Evolutionary conservation across 306 rosid genomes (phyloP).

Genomic region (Bauhinia variegata): DNA sequence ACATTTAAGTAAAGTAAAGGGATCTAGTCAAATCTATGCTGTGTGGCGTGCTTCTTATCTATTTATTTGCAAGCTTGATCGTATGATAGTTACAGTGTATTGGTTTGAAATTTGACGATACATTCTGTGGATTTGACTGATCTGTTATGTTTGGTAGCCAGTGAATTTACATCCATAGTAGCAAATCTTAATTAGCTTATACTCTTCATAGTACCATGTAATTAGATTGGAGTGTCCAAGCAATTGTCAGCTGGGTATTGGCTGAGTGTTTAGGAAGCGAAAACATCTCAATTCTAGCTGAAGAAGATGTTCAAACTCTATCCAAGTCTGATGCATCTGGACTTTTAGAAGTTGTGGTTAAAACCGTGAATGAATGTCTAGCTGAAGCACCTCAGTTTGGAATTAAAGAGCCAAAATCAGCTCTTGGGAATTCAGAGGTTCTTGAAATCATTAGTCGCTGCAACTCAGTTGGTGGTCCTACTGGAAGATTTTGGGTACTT

Average conservation of each 20-base stretch:
- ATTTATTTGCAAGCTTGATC: too few species aligned
- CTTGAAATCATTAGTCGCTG: conserved; percentile 86
- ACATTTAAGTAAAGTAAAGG: too few species aligned
- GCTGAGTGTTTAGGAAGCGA: conserved; percentile 72
- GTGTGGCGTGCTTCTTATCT: too few species aligned
- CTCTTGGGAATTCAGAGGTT: conserved; percentile 65
- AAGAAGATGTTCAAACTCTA: conserved; percentile 85
- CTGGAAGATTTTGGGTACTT: conserved; percentile 86
- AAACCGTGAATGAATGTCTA: conserved; percentile 74
- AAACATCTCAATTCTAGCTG: conserved; percentile 81
- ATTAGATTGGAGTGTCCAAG: conserved; percentile 98
- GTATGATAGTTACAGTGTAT: too few species aligned
- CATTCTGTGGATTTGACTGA: too few species aligned
- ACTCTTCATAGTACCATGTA: conserved; percentile 31
- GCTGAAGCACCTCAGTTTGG: conserved; percentile 80
- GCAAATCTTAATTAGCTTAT: conserved; percentile 24
- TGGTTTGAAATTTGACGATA: too few species aligned
- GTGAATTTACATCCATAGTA: too few species aligned
- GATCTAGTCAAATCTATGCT: too few species aligned
- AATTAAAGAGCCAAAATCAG: conserved; percentile 58
- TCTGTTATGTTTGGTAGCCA: too few species aligned
- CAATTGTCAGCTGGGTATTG: conserved; percentile 85
- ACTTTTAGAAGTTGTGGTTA: conserved; percentile 64
- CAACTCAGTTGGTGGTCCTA: conserved; percentile 77
- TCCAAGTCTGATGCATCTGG: conserved; percentile 62